These are phyloP conservation scores for Coffea eugenioides DNA, from an alignment of 257 asterid species.

Conservation along the genomic window DNA sequence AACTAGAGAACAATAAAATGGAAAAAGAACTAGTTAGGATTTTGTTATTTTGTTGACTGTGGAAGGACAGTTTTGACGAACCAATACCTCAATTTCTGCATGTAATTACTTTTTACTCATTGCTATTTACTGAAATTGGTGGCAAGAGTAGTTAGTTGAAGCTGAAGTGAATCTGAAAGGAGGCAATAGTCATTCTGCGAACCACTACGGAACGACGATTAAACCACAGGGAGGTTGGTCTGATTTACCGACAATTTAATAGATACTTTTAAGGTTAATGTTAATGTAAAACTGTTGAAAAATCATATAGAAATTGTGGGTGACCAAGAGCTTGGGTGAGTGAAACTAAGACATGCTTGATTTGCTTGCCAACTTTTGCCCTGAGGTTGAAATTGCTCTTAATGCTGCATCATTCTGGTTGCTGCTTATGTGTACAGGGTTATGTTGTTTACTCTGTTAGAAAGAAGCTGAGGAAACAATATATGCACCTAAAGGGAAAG, in stretches of 20 bases:
- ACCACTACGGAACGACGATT: too few relatives aligned
- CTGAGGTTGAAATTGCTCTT: neutral
- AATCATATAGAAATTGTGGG: neutral
- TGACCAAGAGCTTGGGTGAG: neutral
- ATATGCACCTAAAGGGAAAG: constrained; percentile 75
- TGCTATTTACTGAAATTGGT: too few relatives aligned
- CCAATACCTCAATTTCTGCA: too few relatives aligned
- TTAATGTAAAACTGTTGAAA: neutral
- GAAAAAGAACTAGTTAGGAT: too few relatives aligned
- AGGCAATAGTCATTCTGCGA: too few relatives aligned
- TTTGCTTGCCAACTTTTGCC: neutral
- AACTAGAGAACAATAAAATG: too few relatives aligned
- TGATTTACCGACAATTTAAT: neutral
- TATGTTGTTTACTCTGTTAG: constrained; percentile 88
- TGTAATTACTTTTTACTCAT: too few relatives aligned
- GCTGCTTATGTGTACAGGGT: constrained; percentile 49
- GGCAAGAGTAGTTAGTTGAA: too few relatives aligned
- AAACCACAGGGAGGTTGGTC: too few relatives aligned
- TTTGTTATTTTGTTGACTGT: too few relatives aligned
- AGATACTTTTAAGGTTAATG: neutral
- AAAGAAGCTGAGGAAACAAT: constrained; percentile 89
- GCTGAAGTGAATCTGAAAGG: too few relatives aligned
- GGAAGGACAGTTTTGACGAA: too few relatives aligned
- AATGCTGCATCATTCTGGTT: neutral
- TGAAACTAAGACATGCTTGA: neutral